Evolutionary conservation across 108 stramenopile genomes (phyloP).

Genomic region (Stephanodiscus minutulus): DNA sequence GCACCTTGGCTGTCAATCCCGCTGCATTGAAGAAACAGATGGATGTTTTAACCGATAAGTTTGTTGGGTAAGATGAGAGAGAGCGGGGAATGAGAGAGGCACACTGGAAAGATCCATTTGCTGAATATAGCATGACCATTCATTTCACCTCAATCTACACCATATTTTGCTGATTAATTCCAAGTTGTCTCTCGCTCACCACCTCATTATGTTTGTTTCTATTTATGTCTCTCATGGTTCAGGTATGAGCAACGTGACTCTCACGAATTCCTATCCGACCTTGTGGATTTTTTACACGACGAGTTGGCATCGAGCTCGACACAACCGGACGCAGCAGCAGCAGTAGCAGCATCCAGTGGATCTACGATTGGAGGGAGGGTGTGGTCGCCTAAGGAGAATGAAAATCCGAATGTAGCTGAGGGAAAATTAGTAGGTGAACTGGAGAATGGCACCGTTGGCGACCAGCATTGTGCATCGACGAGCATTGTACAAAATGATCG

Average conservation of each 20-base stretch:
- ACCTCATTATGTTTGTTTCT: neutral
- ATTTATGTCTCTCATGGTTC: neutral
- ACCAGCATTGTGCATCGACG: constrained; percentile 5
- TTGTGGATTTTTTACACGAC: constrained; percentile 76
- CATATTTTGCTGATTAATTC: neutral
- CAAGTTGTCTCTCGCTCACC: neutral
- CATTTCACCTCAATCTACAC: too few species aligned
- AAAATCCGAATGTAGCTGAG: constrained; percentile 2
- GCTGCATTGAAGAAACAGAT: constrained; percentile 61
- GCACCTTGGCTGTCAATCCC: constrained; percentile 38
- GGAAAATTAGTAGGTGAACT: neutral
- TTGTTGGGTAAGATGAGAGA: constrained; percentile 49
- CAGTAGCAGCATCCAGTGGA: neutral
- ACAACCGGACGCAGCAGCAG: neutral
- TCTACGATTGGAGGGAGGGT: neutral
- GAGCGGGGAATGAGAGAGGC: neutral
- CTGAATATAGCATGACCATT: neutral
- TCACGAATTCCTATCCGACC: constrained; percentile 74
- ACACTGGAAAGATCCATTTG: neutral
- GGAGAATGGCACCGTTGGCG: neutral
- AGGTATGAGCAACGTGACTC: constrained; percentile 72
- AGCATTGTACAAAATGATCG: neutral
- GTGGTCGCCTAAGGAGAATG: constrained; percentile 15
- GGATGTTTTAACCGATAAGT: constrained; percentile 64
- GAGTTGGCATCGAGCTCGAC: constrained; percentile 45